Base-by-base conservation (phyloP, 78 protist species). In the Dictyostelium capitatum region DNA sequence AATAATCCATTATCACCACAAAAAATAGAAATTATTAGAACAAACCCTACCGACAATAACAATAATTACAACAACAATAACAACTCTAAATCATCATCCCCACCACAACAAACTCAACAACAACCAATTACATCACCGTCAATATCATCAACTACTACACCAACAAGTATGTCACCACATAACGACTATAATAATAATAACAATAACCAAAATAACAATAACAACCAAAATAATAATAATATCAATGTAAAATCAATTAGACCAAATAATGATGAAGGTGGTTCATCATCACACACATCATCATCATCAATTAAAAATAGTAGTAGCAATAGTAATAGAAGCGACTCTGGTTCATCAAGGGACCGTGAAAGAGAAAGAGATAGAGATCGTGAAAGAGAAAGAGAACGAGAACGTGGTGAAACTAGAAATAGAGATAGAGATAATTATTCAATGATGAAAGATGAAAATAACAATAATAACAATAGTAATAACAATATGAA, bases 151-250 rank as follows among this genome's bases (percentile, higher is more conserved):
- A 56, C 82, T 9, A 77, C 82, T 12, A 77, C 82, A 25, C 59
- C 82, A 14, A 51, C 82, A 51, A 51, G 32, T n/a, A 77, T 74
- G 80, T 74, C 80, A 46, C 80, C 80, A 74, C 80, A 74, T 46
- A 17, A n/a, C 8, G 77, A 69, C n/a, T 74, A 20, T 20, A 74
- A 47, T 74, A 41, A 30, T 6, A 64, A 30, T 11, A 9, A 25
- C 7, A 62, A 62, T 25, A 64, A 64, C 0, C 74, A 65, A 65
- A 20, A 65, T 65, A 10, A 25, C 25, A 23, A 65, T 65, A 30
- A 65, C 25, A 65, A 30, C 28, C 20, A 65, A 4, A 65, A 23
- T 30, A 12, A 14, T 28, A 37, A 59, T 10, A 62, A 25, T 23
- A 77, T 14, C 15, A 43, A 43, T 77, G 64, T 23, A 50, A 46